Percentiles rank a stretch among this genome's conserved stretches.
These are phyloP conservation scores for Santalum album DNA, from an alignment of 164 flowering plant genomes.

Conservation along the genomic window DNA sequence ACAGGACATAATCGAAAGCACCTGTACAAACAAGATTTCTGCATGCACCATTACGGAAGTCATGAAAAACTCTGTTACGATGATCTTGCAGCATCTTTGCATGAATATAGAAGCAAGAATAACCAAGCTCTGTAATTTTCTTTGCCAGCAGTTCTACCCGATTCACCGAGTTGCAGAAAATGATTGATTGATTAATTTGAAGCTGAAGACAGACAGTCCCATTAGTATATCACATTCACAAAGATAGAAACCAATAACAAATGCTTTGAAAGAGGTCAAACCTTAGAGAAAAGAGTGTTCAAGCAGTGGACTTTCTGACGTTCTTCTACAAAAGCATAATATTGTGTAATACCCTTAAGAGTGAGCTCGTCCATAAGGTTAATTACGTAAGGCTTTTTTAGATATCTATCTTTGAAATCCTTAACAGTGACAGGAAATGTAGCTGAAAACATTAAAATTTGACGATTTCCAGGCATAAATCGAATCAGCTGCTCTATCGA, in stretches of 20 bases:
- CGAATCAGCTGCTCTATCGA: conserved; percentile 80
- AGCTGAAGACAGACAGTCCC: conserved; percentile 56
- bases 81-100: conserved; percentile 99
- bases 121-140: conserved; percentile 98
- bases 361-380: conserved; percentile 99
- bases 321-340: conserved; percentile 97
- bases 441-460: conserved; percentile 94
- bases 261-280: conserved; percentile 17
- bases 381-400: conserved; percentile 74
- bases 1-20: no score
- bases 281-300: conserved; percentile 97
- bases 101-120: conserved; percentile 97
- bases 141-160: conserved; percentile 94
- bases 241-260: not conserved
- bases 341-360: conserved; percentile 95
- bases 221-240: conserved; percentile 3
- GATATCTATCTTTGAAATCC: conserved; percentile 83
- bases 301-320: conserved; percentile 96
- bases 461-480: conserved; percentile 67
- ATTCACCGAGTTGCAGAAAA: conserved; percentile 97
- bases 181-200: conserved; percentile 97
- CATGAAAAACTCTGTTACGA: conserved; percentile 97
- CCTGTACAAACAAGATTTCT: conserved; percentile 99
- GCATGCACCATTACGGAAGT: conserved; percentile 99
- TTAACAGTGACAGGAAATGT: conserved; percentile 97